Evolutionary conservation across 2,329 filamentous ascomycete genomes (phyloP), one percentile per base, ranked within the genome.

Genomic region (Nigrospora oryzae): DNA sequence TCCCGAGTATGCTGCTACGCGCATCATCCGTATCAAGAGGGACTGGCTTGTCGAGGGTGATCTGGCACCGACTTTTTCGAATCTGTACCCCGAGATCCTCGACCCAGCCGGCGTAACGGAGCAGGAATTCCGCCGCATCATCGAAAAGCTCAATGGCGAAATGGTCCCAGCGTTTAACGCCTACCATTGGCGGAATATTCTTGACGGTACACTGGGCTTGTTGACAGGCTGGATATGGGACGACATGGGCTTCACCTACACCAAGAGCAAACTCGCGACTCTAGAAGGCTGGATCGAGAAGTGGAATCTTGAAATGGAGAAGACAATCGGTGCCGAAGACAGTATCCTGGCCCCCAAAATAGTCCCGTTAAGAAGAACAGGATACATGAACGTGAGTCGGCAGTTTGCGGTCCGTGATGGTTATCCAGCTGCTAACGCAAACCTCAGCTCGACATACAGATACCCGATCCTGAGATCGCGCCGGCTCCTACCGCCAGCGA

Each of bases 221-320:
- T 65, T 89, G 32, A 97, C 93, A 0, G 87, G 91, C 17, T 98
- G 90, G 87, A 58, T 97, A 32, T 97, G 89, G 89, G 93, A 98
- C 47, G 91, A 97, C 60, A 56, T 91, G 17, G 89, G 91, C 2
- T 66, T 88, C 33, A 86, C 86, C 4, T 81, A 76, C 10, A 77
- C 85, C 47, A 97, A 97, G 68, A 69, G 73, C 17, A 76, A 83
- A 45, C 63, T 95, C 38, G 76, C 73, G 45, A 73, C 68, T 11
- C 67, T 96, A 15, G 93, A 98, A 65, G 64, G 63, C 34, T 95
- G 87, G 81, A 77, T 98, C 44, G 86, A 94, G 51, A 75, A 81
- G 47, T 96, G 91, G 90, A 98, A 98, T 61, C 60, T 63, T 10
- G 79, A 87, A 49, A 79, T 82, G 73, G 79, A 80, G 56, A 76